Evolutionary conservation across 164 flowering plant species (phyloP).

Genomic region (Cinnamomum chago): DNA sequence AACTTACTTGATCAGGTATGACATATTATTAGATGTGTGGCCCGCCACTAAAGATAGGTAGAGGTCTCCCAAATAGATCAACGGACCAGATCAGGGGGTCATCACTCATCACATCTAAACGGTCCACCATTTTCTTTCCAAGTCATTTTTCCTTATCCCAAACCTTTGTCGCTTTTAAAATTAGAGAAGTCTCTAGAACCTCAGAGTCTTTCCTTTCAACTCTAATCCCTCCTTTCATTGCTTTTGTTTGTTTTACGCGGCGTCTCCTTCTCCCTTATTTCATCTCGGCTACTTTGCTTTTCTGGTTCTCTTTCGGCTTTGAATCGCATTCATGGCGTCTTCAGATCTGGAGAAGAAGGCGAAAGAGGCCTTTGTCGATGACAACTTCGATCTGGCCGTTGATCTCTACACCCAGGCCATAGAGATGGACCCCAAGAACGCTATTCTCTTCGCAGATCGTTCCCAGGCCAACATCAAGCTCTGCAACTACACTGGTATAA

Average conservation of each 20-base stretch:
- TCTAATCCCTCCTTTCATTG: not conserved
- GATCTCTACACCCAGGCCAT: constrained; percentile 80
- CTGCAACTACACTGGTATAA: constrained; percentile 55
- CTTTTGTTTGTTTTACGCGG: not conserved
- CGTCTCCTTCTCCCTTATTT: not conserved
- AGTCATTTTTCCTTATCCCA: too few species aligned
- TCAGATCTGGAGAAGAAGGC: constrained; percentile 60
- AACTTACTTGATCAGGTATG: too few species aligned
- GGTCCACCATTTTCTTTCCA: too few species aligned
- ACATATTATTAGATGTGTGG: too few species aligned
- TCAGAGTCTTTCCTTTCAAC: not conserved
- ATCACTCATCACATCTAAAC: too few species aligned
- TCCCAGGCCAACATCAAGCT: constrained; percentile 91
- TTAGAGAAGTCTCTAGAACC: too few species aligned
- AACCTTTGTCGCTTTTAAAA: too few species aligned
- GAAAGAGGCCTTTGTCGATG: constrained; percentile 83
- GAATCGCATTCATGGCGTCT: constrained; percentile 30
- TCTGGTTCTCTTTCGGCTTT: not conserved
- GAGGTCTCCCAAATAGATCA: too few species aligned
- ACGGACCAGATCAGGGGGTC: too few species aligned
- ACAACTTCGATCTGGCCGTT: constrained; percentile 73
- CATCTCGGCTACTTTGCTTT: not conserved
- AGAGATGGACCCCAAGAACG: constrained; percentile 38
- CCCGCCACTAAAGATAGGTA: too few species aligned
- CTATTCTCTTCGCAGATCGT: constrained; percentile 73